phyloP scores from a whole-genome alignment of 768 basidiomycete genomes.

The Tylopilus rubrobrunneus region DNA sequence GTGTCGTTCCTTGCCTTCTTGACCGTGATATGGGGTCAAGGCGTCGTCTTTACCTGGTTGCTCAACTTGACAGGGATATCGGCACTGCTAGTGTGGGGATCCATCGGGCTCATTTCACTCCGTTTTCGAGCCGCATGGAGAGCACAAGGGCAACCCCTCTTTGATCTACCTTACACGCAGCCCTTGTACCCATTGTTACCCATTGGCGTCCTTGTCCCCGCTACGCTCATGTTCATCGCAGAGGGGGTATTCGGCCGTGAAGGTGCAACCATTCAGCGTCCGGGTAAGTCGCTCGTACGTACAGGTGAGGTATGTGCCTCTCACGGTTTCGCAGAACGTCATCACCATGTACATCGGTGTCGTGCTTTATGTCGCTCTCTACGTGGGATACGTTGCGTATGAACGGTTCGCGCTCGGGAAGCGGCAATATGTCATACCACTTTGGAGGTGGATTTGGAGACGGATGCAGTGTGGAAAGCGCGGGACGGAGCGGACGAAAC shows the following conservation, averaged over 20 bases:
- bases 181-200: conserved; percentile 54
- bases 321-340: conserved; percentile 38
- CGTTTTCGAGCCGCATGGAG: conserved; percentile 63
- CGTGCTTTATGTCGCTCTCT: conserved; percentile 42
- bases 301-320: not conserved
- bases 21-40: conserved; percentile 56
- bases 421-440: conserved; percentile 38
- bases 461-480: conserved; percentile 48
- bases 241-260: conserved; percentile 50
- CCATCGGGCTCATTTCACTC: conserved; percentile 50
- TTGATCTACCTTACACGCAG: conserved; percentile 57
- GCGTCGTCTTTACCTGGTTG: conserved; percentile 55
- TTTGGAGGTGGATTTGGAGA: conserved; percentile 48
- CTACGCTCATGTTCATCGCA: conserved; percentile 49
- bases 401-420: conserved; percentile 32
- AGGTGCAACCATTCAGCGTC: conserved; percentile 40
- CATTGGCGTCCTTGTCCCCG: conserved; percentile 45
- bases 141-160: conserved; percentile 46
- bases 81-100: conserved; percentile 63
- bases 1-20: conserved; percentile 50
- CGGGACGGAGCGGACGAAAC: conserved; percentile 46
- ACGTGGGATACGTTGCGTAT: conserved; percentile 41
- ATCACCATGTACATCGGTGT: conserved; percentile 55
- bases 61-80: conserved; percentile 64
- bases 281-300: conserved; percentile 29